These are phyloP conservation scores for Sapria himalayana DNA, from an alignment of 345 rosid genomes.

Conservation along the genomic window DNA sequence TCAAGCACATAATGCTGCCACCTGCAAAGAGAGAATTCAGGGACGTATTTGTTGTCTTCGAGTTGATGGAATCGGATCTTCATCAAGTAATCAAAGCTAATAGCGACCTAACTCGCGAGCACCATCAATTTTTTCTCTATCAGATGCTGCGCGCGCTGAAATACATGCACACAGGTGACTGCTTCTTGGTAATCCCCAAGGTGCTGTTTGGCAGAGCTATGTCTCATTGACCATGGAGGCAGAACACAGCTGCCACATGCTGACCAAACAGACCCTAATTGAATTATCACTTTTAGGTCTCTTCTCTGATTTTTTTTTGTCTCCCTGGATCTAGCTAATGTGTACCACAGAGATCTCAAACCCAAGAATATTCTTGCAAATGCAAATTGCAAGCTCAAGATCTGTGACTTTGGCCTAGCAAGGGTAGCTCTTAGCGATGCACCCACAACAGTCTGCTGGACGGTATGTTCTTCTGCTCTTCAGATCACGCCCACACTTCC, in stretches of 20 bases:
- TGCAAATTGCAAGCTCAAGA: conserved; percentile 93
- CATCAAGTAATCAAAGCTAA: conserved; percentile 97
- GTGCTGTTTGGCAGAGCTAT: background rate
- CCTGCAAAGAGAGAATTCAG: conserved; percentile 85
- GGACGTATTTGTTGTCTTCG: conserved; percentile 88
- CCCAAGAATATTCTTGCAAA: conserved; percentile 94
- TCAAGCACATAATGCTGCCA: conserved; percentile 82
- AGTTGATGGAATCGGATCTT: conserved; percentile 99
- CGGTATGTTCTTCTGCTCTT: conserved; percentile 30
- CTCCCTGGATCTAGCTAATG: conserved; percentile 56
- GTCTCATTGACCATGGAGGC: background rate
- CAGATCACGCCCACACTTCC: conserved; percentile 1
- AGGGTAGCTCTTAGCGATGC: conserved; percentile 84
- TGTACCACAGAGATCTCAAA: conserved; percentile 94
- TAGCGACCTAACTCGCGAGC: conserved; percentile 89
- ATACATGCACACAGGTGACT: conserved; percentile 87
- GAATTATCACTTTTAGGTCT: conserved; percentile 4
- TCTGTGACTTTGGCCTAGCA: conserved; percentile 89
- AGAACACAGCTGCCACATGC: no score
- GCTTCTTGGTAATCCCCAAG: background rate
- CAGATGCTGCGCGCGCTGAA: conserved; percentile 96
- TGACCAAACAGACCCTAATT: no score
- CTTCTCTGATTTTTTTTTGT: conserved; percentile 11
- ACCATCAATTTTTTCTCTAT: conserved; percentile 91
- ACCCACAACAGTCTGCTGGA: conserved; percentile 85